Evolutionary conservation across 1,284 basidiomycete species (phyloP).

Genomic region (Cerioporus squamosus): DNA sequence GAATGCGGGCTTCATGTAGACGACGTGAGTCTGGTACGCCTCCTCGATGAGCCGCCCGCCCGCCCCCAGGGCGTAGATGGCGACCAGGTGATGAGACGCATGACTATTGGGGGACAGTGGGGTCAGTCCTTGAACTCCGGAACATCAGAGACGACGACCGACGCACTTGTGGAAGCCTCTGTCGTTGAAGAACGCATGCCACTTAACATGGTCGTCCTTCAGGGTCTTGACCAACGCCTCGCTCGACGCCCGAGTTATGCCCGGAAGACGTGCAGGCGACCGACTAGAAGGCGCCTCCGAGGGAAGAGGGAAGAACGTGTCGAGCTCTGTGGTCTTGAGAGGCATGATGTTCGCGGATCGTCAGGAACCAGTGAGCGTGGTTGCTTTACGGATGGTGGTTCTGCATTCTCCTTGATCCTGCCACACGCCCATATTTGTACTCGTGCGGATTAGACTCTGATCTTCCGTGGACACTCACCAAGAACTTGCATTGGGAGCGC

Average conservation of each 20-base stretch:
- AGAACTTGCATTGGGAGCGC: no score
- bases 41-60: conserved; percentile 43
- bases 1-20: conserved; percentile 43
- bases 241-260: conserved; percentile 51
- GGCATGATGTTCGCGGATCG: background rate
- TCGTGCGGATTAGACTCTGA: background rate
- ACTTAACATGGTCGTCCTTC: conserved; percentile 57
- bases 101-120: conserved; percentile 40
- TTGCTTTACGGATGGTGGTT: background rate
- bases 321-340: conserved; percentile 3
- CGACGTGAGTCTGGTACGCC: conserved; percentile 46
- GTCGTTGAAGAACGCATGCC: conserved; percentile 69
- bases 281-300: conserved; percentile 6
- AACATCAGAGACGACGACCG: no score
- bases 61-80: conserved; percentile 55
- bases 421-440: background rate
- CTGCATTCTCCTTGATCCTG: background rate
- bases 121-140: no score
- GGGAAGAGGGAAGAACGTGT: conserved; percentile 22
- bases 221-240: conserved; percentile 47
- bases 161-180: conserved; percentile 58
- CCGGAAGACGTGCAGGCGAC: conserved; percentile 44
- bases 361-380: background rate
- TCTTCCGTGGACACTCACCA: no score
- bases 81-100: conserved; percentile 53